Evolutionary conservation across 2,329 filamentous ascomycete species (phyloP), one percentile per base, ranked within the genome.

Genomic region (Cryphonectria naterciae): DNA sequence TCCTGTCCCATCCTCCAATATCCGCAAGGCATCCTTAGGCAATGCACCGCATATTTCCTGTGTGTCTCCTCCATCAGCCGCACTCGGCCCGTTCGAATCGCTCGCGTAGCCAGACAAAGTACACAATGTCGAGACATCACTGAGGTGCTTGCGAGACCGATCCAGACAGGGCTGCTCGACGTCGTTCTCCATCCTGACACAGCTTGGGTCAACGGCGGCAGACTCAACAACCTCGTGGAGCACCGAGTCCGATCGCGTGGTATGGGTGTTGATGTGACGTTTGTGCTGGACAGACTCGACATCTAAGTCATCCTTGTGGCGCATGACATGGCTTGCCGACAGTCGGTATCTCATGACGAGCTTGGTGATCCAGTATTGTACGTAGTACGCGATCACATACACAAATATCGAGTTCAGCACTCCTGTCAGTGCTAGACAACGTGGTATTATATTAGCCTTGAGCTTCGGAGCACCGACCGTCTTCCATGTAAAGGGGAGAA

Each of bases 361-460:
- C 2, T 54, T 67, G 25, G 56, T 62, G 1, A 77, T 72, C 2
- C 74, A 49, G 1, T 70, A 73, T 52, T 81, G 79, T 0, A 79
- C 49, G 0, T 74, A 70, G 13, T 77, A 73, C 0, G 79, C 74
- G 15, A 80, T 49, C 1, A 73, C 35, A 67, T 79, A 81, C 2
- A 80, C 75, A 0, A 74, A 46, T 0, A 76, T 56, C 0, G 78
- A 77, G 69, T 78, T 80, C 63, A 80, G 68, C 22, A 80, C 28
- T 7, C 79, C 79, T 13, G 78, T 80, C 10, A 80, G 67, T 4
- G 77, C 79, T 80, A 63, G 61, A 13, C 28, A 25, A 56, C 43
- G 64, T 35, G 52, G 60, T 25, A 49, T 41, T 5, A 15, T 58
- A 54, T 64, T 5, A 54, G 65, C 28, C 41, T 58, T 35, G 65